Base-by-base conservation (phyloP, 2,329 filamentous ascomycete genomes). In the Cercospora brassicicola region DNA sequence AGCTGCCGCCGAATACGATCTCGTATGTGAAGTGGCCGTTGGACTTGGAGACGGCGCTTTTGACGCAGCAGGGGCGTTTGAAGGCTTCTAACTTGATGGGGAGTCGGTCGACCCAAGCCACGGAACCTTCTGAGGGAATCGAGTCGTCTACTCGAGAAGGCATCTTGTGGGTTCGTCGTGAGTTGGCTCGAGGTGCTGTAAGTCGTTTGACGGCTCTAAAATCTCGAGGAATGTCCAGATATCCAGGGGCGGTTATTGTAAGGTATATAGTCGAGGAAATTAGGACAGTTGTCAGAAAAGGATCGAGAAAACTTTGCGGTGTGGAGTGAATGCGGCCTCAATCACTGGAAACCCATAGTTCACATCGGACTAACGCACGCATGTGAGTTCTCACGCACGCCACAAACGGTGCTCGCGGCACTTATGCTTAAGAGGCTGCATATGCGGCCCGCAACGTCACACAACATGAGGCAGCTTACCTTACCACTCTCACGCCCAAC, bases 1-100 rank as follows among this genome's bases (percentile, higher is more conserved):
- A 62, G 59, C 59, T 48, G 59, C 59, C 59, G 23, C 30, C 42
- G 28, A 62, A 48, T 2, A 42, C 30, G 31, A 62, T 20, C 5
- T 39, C 10, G 59, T 62, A 62, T n/a, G 15, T 28, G 30, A 62
- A 62, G n/a, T 15, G 59, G 59, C 59, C 59, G 42, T 62, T 20
- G 28, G 23, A 18, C 13, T 51, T 48, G 26, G 20, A 31, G 28
- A 62, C 4, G 18, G 51, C 51, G 15, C 20, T 48, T 9, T 31
- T 33, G 39, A 62, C 28, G 42, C 59, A 62, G 28, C 59, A 53
- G 26, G 33, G 31, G 26, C 59, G 59, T 10, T 28, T 15, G 26
- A 48, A 51, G 8, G 10, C 15, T 15, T 39, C 39, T 18, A 62
- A n/a, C 10, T 18, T 18, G 42, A 62, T 23, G 0, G 39, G 6